Evolutionary conservation across 2,329 filamentous ascomycete genomes (phyloP), one percentile per base, ranked within the genome.

Genomic region (Raffaelea arxii): DNA sequence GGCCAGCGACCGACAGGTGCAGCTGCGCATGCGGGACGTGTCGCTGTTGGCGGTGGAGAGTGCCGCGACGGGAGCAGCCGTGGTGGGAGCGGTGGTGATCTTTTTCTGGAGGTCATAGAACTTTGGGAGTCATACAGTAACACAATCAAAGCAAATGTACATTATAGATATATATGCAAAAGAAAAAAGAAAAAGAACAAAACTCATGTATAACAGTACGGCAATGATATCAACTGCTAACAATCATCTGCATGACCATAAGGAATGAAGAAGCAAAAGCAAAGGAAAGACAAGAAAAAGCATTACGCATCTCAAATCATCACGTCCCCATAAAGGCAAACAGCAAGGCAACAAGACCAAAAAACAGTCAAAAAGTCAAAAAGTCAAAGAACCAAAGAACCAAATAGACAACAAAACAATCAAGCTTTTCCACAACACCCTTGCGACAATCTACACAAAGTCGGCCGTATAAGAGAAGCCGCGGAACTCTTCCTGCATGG

Each of bases 401-500:
- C 32, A 9, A 16, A 36, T 10, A 32, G 16, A 32, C 10, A 16
- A 32, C 9, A 32, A 32, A 32, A 9, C 27, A 32, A 32, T 32
- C 27, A 9, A 36, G 6, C 7, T 16, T n/a, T n/a, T n/a, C n/a
- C n/a, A n/a, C n/a, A n/a, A n/a, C n/a, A n/a, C n/a, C n/a, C n/a
- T n/a, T n/a, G n/a, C n/a, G n/a, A n/a, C n/a, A n/a, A n/a, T n/a
- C 63, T 71, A 90, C 51, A 84, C 84, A 68, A 94, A 94, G 65
- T 95, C 89, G 50, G 87, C 86, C 44, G 87, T 92, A 68, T 98
- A 98, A 23, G 91, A 97, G 72, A 98, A 98, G 55, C 92, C 92
- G 49, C 92, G 82, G 84, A 98, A 98, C 65, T 98, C 90, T 71
- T 98, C 92, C 70, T 98, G 92, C 90, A 97, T 97, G 38, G 89